Percentiles rank a stretch among this genome's conserved stretches.
These are phyloP conservation scores for Talaromyces piceae DNA, from an alignment of 2,329 filamentous ascomycete genomes.

Conservation along the genomic window DNA sequence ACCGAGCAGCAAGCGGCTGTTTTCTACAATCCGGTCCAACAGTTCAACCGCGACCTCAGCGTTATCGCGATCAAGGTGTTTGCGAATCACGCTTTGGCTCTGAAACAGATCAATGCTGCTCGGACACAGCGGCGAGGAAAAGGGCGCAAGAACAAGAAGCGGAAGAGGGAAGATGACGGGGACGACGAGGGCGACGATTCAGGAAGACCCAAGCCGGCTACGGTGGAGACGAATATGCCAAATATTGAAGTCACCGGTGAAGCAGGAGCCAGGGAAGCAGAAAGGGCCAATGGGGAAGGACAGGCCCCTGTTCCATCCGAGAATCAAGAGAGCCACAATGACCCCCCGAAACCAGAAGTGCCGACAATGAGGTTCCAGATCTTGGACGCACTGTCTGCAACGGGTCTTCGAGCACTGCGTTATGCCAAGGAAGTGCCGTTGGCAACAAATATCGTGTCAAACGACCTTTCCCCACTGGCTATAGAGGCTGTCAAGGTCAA, in stretches of 20 bases:
- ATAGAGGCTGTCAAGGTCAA: slow-evolving; percentile 77
- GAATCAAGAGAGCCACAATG: slow-evolving; percentile 1
- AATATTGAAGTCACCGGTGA: neutral
- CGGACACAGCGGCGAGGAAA: slow-evolving; percentile 21
- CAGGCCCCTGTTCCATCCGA: neutral
- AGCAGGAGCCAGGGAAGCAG: too few relatives aligned
- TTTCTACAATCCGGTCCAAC: slow-evolving; percentile 98
- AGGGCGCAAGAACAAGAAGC: slow-evolving; percentile 41
- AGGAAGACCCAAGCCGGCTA: neutral
- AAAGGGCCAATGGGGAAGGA: too few relatives aligned
- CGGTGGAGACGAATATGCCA: neutral
- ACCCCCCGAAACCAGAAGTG: neutral
- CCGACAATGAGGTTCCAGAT: slow-evolving; percentile 60
- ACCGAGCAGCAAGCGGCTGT: slow-evolving; percentile 65
- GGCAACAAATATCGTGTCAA: slow-evolving; percentile 72
- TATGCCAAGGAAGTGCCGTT: slow-evolving; percentile 90
- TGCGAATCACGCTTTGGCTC: slow-evolving; percentile 54
- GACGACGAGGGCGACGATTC: slow-evolving; percentile 10
- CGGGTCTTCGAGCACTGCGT: slow-evolving; percentile 79
- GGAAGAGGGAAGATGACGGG: slow-evolving; percentile 28
- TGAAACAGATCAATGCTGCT: neutral
- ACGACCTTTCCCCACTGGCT: slow-evolving; percentile 74
- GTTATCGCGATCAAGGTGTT: slow-evolving; percentile 88
- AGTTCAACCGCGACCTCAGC: slow-evolving; percentile 95
- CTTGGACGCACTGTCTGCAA: slow-evolving; percentile 89